Conservation (phyloP, 805 yeast species). For the Cyberlindnera maclurae region DNA sequence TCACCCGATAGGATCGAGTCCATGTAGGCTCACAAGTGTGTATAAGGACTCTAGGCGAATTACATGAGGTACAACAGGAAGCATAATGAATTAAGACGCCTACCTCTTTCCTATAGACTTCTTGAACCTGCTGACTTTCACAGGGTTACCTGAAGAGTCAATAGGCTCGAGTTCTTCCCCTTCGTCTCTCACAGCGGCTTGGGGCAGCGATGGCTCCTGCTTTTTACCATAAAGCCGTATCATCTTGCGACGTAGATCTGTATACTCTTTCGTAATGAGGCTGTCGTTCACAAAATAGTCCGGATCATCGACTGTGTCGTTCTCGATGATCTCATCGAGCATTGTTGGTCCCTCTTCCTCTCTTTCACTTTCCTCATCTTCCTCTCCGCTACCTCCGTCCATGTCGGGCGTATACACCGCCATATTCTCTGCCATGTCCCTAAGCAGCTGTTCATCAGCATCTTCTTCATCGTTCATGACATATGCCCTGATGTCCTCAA, state of each 20-base stretch:
- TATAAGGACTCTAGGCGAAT: no score
- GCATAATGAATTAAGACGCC: no score
- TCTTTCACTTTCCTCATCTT: constrained; percentile 21
- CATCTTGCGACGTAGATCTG: constrained; percentile 25
- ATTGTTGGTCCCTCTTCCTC: constrained; percentile 34
- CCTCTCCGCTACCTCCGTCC: constrained; percentile 19
- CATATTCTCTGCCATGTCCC: constrained; percentile 15
- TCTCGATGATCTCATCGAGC: constrained; percentile 36
- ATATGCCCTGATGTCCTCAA: constrained; percentile 12
- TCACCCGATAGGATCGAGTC: no score
- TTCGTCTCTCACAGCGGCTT: constrained; percentile 25
- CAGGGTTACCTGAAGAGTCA: constrained; percentile 54
- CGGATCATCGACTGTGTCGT: constrained; percentile 26
- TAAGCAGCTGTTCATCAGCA: constrained; percentile 12
- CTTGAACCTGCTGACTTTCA: constrained; percentile 60
- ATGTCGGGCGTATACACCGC: constrained; percentile 23
- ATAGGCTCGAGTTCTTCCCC: constrained; percentile 61
- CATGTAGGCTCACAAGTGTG: no score
- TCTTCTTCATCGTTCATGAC: constrained; percentile 17
- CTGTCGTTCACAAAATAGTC: constrained; percentile 23
- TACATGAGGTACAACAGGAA: no score
- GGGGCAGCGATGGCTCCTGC: neutral
- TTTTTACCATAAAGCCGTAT: constrained; percentile 21
- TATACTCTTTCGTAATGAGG: constrained; percentile 25
- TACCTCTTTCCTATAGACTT: constrained; percentile 23